phyloP scores from a whole-genome alignment of 345 rosid species.

The Kandelia obovata region DNA sequence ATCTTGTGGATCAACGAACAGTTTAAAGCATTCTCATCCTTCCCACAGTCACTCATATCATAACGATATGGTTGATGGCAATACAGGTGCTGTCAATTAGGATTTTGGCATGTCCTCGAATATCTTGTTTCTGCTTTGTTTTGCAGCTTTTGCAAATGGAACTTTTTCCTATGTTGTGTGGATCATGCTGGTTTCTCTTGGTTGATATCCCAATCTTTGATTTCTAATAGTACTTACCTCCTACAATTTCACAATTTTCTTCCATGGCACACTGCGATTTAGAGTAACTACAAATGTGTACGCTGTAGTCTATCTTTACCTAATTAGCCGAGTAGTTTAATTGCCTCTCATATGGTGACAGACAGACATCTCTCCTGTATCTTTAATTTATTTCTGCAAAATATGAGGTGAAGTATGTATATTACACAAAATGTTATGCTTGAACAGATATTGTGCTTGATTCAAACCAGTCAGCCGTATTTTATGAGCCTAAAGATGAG shows the following conservation, averaged over 20 bases:
- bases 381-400: too few species aligned
- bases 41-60: slow-evolving; percentile 23
- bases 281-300: not conserved
- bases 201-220: not conserved
- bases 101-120: not conserved
- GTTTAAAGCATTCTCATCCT: slow-evolving; percentile 21
- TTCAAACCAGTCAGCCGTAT: too few species aligned
- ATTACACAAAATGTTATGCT: too few species aligned
- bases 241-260: not conserved
- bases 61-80: slow-evolving; percentile 29
- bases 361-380: too few species aligned
- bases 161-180: too few species aligned
- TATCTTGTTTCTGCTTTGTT: not conserved
- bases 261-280: not conserved
- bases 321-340: not conserved
- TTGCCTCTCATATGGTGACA: not conserved
- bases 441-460: too few species aligned
- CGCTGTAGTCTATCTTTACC: not conserved
- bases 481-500: too few species aligned
- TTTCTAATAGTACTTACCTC: not conserved
- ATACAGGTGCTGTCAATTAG: slow-evolving; percentile 36
- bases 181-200: not conserved
- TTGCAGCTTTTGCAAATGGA: not conserved
- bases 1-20: slow-evolving; percentile 26
- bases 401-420: too few species aligned